These are phyloP conservation scores for Quercus cerris DNA, from an alignment of 306 rosid genomes.

Conservation along the genomic window DNA sequence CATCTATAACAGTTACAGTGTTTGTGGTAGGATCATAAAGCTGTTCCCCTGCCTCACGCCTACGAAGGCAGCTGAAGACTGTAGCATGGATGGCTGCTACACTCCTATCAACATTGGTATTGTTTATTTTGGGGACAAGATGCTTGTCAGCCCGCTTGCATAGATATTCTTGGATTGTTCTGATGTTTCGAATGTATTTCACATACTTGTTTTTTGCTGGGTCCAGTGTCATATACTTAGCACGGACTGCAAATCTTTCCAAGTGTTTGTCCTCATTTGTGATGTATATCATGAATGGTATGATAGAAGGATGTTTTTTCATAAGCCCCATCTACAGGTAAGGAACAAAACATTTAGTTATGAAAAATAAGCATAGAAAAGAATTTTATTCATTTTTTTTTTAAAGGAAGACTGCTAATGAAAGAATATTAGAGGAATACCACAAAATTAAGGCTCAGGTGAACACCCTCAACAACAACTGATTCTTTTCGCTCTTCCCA, in stretches of 20 bases:
- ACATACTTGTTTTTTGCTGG: slow-evolving; percentile 96
- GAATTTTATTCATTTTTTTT: background rate
- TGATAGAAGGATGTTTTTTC: slow-evolving; percentile 94
- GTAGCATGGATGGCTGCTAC: slow-evolving; percentile 99
- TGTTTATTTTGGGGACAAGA: slow-evolving; percentile 96
- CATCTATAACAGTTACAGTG: slow-evolving; percentile 75
- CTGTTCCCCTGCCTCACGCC: slow-evolving; percentile 83
- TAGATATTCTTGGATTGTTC: slow-evolving; percentile 95
- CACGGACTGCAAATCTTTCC: slow-evolving; percentile 99
- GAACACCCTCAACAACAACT: slow-evolving; percentile 97
- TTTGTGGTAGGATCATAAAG: slow-evolving; percentile 73
- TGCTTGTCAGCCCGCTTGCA: slow-evolving; percentile 97
- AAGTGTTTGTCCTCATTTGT: slow-evolving; percentile 90
- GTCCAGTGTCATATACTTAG: slow-evolving; percentile 94
- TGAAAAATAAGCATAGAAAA: background rate
- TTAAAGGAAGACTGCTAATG: slow-evolving; percentile 1
- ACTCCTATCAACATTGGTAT: slow-evolving; percentile 96
- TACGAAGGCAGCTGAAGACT: slow-evolving; percentile 88
- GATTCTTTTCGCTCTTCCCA: slow-evolving; percentile 98
- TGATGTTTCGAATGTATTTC: slow-evolving; percentile 89
- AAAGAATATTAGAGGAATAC: slow-evolving; percentile 28
- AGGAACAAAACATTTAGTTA: slow-evolving; percentile 10
- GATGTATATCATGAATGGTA: slow-evolving; percentile 94
- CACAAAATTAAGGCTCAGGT: slow-evolving; percentile 93
- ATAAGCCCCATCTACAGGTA: slow-evolving; percentile 87